Percentiles rank a stretch among this genome's conserved stretches.
These are phyloP conservation scores for Ulvella scutata DNA, from an alignment of 139 green algal genomes.

Conservation along the genomic window DNA sequence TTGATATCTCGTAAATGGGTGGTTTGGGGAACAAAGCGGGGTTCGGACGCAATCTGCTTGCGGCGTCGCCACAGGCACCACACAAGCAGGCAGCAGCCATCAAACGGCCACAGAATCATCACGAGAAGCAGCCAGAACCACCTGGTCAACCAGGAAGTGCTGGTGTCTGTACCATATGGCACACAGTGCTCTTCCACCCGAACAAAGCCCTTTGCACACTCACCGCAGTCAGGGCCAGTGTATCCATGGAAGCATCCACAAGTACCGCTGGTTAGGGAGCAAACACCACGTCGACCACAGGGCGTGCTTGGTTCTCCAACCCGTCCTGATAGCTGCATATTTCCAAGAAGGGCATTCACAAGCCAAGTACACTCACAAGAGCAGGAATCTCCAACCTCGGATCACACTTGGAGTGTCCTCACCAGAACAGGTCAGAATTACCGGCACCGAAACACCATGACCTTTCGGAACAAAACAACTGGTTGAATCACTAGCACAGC, in stretches of 20 bases:
- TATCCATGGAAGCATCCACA: not conserved
- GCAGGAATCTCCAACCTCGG: no score
- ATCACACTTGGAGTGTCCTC: no score
- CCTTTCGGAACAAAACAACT: no score
- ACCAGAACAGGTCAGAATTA: no score
- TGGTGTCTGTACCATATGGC: not conserved
- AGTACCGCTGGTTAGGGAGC: not conserved
- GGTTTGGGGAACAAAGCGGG: no score
- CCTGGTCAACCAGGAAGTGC: not conserved
- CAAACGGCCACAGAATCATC: not conserved
- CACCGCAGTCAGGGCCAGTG: not conserved
- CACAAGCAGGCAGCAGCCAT: not conserved
- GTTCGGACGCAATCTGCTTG: no score
- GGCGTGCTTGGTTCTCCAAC: not conserved
- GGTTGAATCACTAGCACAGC: no score
- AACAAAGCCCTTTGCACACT: not conserved
- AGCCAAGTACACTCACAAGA: no score
- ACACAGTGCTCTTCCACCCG: not conserved
- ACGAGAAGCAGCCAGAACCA: not conserved
- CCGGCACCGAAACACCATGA: no score
- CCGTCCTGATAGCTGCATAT: not conserved
- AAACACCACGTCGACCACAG: not conserved
- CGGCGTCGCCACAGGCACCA: not conserved
- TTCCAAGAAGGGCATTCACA: no score
- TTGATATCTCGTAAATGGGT: no score